These are phyloP conservation scores for Phytophthora brassicae DNA, from an alignment of 352 stramenopile species.

Conservation along the genomic window DNA sequence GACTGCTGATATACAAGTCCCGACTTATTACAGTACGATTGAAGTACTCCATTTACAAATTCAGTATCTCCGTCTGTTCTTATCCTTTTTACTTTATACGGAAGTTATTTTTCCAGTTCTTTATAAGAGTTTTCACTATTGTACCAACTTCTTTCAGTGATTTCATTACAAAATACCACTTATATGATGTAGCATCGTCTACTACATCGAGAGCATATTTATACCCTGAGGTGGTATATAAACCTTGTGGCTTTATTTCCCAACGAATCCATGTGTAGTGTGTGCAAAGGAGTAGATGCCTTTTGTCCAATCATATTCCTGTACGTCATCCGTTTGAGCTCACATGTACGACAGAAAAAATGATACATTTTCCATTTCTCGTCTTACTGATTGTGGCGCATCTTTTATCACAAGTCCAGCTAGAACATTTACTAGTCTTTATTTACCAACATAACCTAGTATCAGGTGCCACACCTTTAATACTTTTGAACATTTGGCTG, in stretches of 20 bases:
- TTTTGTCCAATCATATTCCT: not conserved
- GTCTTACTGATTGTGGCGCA: not conserved
- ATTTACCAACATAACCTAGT: not conserved
- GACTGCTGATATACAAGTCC: not conserved
- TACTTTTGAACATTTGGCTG: too few relatives aligned
- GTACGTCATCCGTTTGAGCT: not conserved
- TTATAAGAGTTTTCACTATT: too few relatives aligned
- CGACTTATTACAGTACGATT: not conserved
- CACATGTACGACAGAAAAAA: not conserved
- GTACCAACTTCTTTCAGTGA: not conserved
- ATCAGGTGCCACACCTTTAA: not conserved
- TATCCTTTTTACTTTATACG: not conserved
- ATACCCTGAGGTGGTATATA: not conserved
- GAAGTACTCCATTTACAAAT: not conserved
- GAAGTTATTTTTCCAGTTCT: not conserved
- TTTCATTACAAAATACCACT: not conserved
- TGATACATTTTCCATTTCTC: not conserved
- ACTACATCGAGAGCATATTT: not conserved
- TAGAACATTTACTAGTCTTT: not conserved
- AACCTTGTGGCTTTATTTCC: not conserved
- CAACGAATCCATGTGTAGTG: not conserved
- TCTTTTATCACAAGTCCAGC: not conserved
- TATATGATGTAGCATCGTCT: not conserved
- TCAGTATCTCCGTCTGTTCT: not conserved
- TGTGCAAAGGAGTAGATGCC: not conserved